Percentiles rank a stretch among this genome's conserved stretches.
Evolutionary conservation across 2,329 filamentous ascomycete species (phyloP).

Genomic region (Rosellinia necatrix): DNA sequence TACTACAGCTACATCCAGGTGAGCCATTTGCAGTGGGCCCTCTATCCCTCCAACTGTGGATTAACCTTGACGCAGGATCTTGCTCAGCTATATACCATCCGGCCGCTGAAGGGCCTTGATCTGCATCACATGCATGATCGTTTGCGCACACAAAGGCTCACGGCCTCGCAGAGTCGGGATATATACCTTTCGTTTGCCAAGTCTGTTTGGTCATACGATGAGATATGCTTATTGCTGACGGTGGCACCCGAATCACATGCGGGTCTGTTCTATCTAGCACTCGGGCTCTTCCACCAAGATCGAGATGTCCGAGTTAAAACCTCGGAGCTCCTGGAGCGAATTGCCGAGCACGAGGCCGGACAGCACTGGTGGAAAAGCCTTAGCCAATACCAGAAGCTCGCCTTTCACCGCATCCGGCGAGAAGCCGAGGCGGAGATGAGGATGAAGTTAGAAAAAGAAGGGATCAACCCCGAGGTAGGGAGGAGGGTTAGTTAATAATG

Average conservation of each 20-base stretch:
- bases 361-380: slow-evolving; percentile 90
- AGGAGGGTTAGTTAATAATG: slow-evolving; percentile 53
- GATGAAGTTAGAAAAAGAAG: slow-evolving; percentile 52
- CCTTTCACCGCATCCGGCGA: slow-evolving; percentile 77
- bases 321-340: slow-evolving; percentile 78
- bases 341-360: slow-evolving; percentile 86
- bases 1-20: slow-evolving; percentile 96
- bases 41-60: not conserved
- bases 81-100: slow-evolving; percentile 64
- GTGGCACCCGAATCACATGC: slow-evolving; percentile 85
- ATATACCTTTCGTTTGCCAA: slow-evolving; percentile 83
- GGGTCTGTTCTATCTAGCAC: slow-evolving; percentile 86
- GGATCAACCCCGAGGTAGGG: slow-evolving; percentile 47
- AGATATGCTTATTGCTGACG: slow-evolving; percentile 81
- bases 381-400: slow-evolving; percentile 86
- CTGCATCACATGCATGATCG: slow-evolving; percentile 92
- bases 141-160: slow-evolving; percentile 79
- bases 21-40: slow-evolving; percentile 31
- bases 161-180: slow-evolving; percentile 74
- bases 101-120: slow-evolving; percentile 80
- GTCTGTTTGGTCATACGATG: slow-evolving; percentile 78
- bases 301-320: slow-evolving; percentile 77
- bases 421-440: slow-evolving; percentile 61
- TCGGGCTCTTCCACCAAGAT: slow-evolving; percentile 91
- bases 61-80: slow-evolving; percentile 60